Base-by-base conservation (phyloP, 306 rosid genomes). In the Hippophae rhamnoides region DNA sequence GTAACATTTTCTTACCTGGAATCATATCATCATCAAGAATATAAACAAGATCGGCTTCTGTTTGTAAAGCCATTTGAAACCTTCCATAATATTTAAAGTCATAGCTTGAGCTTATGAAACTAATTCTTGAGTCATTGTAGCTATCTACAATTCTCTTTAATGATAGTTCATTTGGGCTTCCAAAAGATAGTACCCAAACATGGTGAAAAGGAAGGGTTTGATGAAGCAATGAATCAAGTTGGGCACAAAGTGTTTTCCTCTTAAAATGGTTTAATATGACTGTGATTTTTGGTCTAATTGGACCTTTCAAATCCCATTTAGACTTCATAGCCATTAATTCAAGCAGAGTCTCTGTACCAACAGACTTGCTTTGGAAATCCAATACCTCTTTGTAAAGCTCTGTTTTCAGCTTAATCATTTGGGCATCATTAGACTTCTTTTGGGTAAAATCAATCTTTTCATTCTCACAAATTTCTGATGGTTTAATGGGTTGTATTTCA, bases 1-100 rank as follows among this genome's bases (percentile, higher is more conserved):
- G 86, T 27, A 92, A 65, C 99, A 92, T 92, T 76, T 81, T 88
- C 75, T 57, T 78, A 0, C 99, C 96, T 0, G 99, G 99, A 54
- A 92, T 92, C 95, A 92, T 88, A 73, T 88, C 99, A 62, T 92
- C 99, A 52, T 92, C 99, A 27, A 86, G 67, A 51, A 92, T 68
- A 41, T 92, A 92, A 3, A 88, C 97, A 23, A 92, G 75, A 70
- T 92, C 94, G 10, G 86, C 89, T 62, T 85, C 90, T 1, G 96
- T 88, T 70, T 92, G 96, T 18, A 88, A 69, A 44, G 99, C 96
- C 82, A 92, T 83, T 53, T 92, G 99, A 59, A 92, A 92, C 68
- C 99, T 82, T 51, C 99, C 99, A 49, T 92, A 92, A 88, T 92
- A 92, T 83, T 88, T 92, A 78, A 92, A 92, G 69, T 92, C 99